Conservation (phyloP, 768 basidiomycete species). For the Pleurotus salmoneostramineus region DNA sequence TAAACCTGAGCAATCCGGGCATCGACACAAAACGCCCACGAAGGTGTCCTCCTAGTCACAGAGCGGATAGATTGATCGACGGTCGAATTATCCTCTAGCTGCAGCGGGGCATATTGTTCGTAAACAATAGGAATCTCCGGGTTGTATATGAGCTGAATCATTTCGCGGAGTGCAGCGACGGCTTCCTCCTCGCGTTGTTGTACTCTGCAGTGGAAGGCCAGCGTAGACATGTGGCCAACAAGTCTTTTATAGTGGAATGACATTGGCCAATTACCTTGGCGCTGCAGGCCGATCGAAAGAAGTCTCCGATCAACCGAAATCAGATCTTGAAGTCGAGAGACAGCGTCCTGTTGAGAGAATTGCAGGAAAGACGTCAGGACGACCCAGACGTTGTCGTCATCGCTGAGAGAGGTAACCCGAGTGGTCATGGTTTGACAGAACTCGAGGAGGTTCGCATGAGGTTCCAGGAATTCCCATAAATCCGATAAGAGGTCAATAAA, state of each 20-base stretch:
- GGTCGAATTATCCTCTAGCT: neutral
- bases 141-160: neutral
- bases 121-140: neutral
- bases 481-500: neutral
- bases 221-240: no score
- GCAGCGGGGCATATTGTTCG: neutral
- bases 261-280: neutral
- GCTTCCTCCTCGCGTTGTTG: no score
- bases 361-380: neutral
- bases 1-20: neutral
- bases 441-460: neutral
- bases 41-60: neutral
- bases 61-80: neutral
- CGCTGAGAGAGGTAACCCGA: neutral
- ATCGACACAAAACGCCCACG: neutral
- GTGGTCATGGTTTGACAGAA: neutral
- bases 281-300: neutral
- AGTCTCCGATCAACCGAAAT: neutral
- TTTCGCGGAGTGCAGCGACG: no score
- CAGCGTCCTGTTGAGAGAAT: neutral
- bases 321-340: neutral
- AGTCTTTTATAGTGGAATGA: neutral
- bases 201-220: no score
- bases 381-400: neutral
- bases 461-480: neutral